A percentile compares a stretch with the other conserved stretches of the same genome.
phyloP scores from a whole-genome alignment of 495 filamentous ascomycete species.

The Penicillium soppii region DNA sequence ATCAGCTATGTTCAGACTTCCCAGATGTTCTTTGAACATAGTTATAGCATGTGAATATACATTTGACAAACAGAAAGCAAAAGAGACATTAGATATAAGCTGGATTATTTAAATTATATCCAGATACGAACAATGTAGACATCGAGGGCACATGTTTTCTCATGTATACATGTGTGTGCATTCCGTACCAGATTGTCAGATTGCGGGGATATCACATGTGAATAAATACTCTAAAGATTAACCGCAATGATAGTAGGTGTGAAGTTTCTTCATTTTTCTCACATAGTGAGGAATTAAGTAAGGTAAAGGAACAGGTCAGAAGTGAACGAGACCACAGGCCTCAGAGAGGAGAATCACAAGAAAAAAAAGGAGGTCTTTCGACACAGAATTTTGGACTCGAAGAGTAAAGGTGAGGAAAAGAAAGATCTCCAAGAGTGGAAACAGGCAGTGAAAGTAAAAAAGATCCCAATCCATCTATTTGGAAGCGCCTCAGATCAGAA shows the following conservation, averaged over 20 bases:
- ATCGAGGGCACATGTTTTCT: too few species aligned
- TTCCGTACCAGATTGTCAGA: neutral
- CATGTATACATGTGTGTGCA: too few species aligned
- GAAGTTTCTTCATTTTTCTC: slow-evolving; percentile 15
- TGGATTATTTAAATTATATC: too few species aligned
- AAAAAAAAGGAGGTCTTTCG: slow-evolving; percentile 15
- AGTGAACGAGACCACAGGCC: slow-evolving; percentile 24
- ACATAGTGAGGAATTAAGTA: slow-evolving; percentile 23
- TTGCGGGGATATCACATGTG: slow-evolving; percentile 7
- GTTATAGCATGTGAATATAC: too few species aligned
- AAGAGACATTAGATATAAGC: too few species aligned
- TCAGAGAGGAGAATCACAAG: slow-evolving; percentile 25
- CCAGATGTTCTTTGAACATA: too few species aligned
- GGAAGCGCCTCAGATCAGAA: slow-evolving; percentile 36
- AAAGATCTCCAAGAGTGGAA: slow-evolving; percentile 1
- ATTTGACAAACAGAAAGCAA: too few species aligned
- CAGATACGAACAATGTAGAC: too few species aligned
- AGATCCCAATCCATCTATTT: slow-evolving; percentile 37
- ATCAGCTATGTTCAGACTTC: too few species aligned
- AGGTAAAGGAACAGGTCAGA: slow-evolving; percentile 14
- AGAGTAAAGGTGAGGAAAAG: slow-evolving; percentile 12
- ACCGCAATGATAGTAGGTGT: neutral
- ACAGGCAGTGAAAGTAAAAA: slow-evolving; percentile 17
- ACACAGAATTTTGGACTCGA: slow-evolving; percentile 20
- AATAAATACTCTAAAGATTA: neutral